These are phyloP conservation scores for Pseudodiploospora longispora DNA, from an alignment of 2,329 filamentous ascomycete genomes.

Conservation along the genomic window DNA sequence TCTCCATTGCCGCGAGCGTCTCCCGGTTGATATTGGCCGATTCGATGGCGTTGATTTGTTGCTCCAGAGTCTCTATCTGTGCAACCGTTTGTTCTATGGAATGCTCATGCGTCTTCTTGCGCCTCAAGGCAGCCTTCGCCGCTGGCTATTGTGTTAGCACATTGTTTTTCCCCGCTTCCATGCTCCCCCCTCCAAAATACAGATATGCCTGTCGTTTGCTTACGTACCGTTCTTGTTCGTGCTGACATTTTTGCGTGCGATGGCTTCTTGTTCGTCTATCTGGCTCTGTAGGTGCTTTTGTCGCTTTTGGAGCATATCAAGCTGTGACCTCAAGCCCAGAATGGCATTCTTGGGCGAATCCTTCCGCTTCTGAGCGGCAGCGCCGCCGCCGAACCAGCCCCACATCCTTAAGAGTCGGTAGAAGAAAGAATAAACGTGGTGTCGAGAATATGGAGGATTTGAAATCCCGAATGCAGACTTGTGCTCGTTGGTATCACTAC, in stretches of 20 bases:
- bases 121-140: constrained; percentile 80
- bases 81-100: constrained; percentile 82
- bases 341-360: constrained; percentile 97
- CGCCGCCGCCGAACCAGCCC: constrained; percentile 86
- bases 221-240: constrained; percentile 83
- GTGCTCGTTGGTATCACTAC: too few species aligned
- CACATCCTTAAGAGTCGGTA: constrained; percentile 42
- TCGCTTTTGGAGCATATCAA: constrained; percentile 96
- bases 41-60: constrained; percentile 94
- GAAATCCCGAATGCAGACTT: too few species aligned
- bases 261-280: constrained; percentile 84
- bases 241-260: constrained; percentile 78
- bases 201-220: background rate
- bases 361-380: constrained; percentile 70
- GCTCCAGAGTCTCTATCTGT: constrained; percentile 87
- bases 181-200: background rate
- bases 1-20: constrained; percentile 89
- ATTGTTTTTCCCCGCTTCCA: constrained; percentile 2
- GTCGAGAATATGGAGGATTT: too few species aligned
- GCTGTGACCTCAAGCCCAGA: constrained; percentile 73
- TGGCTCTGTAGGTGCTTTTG: constrained; percentile 85
- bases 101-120: constrained; percentile 92
- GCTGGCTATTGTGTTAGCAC: constrained; percentile 43
- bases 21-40: constrained; percentile 98
- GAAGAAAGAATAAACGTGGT: too few species aligned